A percentile compares a stretch with the other conserved stretches of the same genome.
These are phyloP conservation scores for Nemophila menziesii DNA, from an alignment of 257 asterid genomes.

Conservation along the genomic window DNA sequence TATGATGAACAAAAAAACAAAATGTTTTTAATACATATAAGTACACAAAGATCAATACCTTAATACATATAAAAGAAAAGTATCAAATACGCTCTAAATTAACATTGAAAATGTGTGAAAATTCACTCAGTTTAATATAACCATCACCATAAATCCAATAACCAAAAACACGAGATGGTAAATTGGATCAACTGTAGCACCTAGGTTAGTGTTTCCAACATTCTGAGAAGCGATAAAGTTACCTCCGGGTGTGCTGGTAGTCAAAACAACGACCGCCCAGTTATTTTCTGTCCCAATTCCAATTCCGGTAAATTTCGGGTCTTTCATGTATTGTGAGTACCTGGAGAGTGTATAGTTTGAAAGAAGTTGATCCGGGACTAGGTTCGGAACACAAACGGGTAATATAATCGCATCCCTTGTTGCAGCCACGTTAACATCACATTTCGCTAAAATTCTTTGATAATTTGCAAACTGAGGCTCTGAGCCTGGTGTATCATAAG, in stretches of 20 bases:
- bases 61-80: background rate
- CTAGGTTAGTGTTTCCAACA: conserved; percentile 27
- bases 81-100: background rate
- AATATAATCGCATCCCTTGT: conserved; percentile 1
- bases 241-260: conserved; percentile 64
- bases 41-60: background rate
- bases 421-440: background rate
- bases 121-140: conserved; percentile 18
- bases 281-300: conserved; percentile 59
- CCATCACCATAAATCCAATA: conserved; percentile 7
- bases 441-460: conserved; percentile 35
- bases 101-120: conserved; percentile 11
- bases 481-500: conserved; percentile 34
- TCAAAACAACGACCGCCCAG: conserved; percentile 72
- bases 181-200: conserved; percentile 14
- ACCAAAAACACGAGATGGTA: conserved; percentile 15
- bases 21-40: too few relatives aligned
- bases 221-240: conserved; percentile 19
- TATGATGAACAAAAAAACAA: too few relatives aligned
- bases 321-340: conserved; percentile 48
- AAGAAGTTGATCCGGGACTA: background rate
- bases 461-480: conserved; percentile 47
- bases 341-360: conserved; percentile 12
- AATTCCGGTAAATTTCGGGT: conserved; percentile 47
- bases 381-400: conserved; percentile 1